Conservation (phyloP, 306 rosid genomes). For the Trichosanthes cucumerina region DNA sequence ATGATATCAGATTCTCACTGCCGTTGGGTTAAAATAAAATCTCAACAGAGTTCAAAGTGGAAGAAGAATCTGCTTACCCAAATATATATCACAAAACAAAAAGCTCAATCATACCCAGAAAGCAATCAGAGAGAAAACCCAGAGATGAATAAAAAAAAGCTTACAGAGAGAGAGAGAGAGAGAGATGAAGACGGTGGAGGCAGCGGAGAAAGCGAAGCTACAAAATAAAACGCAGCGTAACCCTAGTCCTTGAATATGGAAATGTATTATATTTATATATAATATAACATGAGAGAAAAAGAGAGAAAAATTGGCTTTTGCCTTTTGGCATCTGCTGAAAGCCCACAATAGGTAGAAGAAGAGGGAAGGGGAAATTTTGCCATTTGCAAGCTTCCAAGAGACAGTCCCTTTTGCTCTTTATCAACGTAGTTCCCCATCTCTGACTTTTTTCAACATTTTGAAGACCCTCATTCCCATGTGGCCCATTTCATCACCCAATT, state of each 20-base stretch:
- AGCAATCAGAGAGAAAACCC: neutral
- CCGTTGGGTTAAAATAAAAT: neutral
- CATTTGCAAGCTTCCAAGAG: neutral
- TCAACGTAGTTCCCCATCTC: neutral
- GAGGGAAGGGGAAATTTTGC: neutral
- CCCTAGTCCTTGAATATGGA: neutral
- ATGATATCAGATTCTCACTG: neutral
- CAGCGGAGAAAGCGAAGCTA: neutral
- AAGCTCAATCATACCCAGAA: neutral
- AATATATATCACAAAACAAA: neutral
- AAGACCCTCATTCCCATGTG: neutral
- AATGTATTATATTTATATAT: neutral
- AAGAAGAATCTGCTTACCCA: neutral
- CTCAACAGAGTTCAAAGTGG: neutral
- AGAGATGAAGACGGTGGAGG: neutral
- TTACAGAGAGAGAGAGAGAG: neutral
- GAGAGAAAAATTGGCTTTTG: conserved; percentile 9
- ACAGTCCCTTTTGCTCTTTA: neutral
- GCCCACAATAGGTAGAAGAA: neutral
- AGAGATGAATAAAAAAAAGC: too few relatives aligned
- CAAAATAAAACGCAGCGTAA: neutral
- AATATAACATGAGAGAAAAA: neutral
- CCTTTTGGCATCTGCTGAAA: conserved; percentile 14
- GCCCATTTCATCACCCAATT: neutral
- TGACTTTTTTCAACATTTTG: neutral